Evolutionary conservation across 176 grass and related monocot species (phyloP), one percentile per base, ranked within the genome.

Genomic region (Coix lacrymajobi): DNA sequence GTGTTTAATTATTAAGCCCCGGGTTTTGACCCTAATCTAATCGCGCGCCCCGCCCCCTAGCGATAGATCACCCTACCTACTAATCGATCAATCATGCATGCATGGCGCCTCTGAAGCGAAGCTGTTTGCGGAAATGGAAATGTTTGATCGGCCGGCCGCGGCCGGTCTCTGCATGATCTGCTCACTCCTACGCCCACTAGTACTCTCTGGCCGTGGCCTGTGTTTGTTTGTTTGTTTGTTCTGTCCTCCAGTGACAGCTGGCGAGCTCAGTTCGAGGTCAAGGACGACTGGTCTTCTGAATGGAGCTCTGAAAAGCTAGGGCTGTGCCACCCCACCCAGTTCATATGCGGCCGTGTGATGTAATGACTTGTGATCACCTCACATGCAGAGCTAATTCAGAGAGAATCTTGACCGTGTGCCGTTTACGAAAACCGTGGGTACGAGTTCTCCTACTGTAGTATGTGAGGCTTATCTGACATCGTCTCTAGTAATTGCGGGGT

Each of bases 311-410:
- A 49, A 61, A 40, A 12, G 52, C 24, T 38, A 83, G 66, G 32
- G 13, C 19, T 78, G 46, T n/a, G n/a, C n/a, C 19, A 10, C 3
- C 19, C 39, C 4, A 24, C 49, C 71, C 62, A 54, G 4, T 54
- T 22, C 51, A 38, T 45, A 44, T 46, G 69, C 22, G n/a, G n/a
- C n/a, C n/a, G n/a, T 37, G 28, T 67, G 81, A 79, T 60, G 80
- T 56, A 83, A n/a, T n/a, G n/a, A 83, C 76, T 32, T 36, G 36
- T 73, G 68, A 32, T 79, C 76, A 68, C 69, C 61, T 89, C 76
- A 69, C 17, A 83, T 74, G 38, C 77, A 44, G 43, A 88, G 51
- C 48, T 75, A 43, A 58, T 61, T 66, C 71, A 43, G 11, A 28
- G 26, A 79, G 60, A 74, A 79, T 61, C 81, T 79, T 88, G 81